Conservation (phyloP, 768 basidiomycete genomes). For the Mycena galericulata region DNA sequence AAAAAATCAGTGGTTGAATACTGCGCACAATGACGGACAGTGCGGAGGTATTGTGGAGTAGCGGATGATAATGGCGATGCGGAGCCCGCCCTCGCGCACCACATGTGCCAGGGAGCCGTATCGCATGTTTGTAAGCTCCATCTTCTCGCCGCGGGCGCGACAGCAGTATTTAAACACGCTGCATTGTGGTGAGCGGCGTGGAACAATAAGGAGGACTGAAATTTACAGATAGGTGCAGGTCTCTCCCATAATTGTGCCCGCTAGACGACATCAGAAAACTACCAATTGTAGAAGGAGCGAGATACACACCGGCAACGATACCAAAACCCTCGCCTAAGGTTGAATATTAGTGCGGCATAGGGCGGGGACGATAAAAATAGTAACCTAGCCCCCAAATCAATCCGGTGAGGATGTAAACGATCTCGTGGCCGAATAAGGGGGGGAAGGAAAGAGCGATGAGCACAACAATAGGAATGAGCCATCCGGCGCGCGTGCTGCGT, state of each 20-base stretch:
- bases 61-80: slow-evolving; percentile 46
- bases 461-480: slow-evolving; percentile 57
- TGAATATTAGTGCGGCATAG: no score
- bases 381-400: slow-evolving; percentile 56
- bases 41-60: slow-evolving; percentile 51
- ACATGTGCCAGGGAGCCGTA: slow-evolving; percentile 56
- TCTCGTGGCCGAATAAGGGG: slow-evolving; percentile 60
- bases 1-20: no score
- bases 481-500: slow-evolving; percentile 42
- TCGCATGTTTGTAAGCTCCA: slow-evolving; percentile 46
- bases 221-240: slow-evolving; percentile 48
- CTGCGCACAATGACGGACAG: no score
- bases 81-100: slow-evolving; percentile 58
- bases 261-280: background rate
- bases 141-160: slow-evolving; percentile 47
- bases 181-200: background rate
- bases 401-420: slow-evolving; percentile 56
- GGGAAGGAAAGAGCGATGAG: slow-evolving; percentile 58
- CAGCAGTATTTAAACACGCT: slow-evolving; percentile 54
- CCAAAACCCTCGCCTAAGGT: slow-evolving; percentile 48
- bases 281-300: no score
- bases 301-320: slow-evolving; percentile 47
- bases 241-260: slow-evolving; percentile 49
- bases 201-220: no score
- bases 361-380: no score